phyloP scores from a whole-genome alignment of 176 grass and related monocot species.

The Triticum turgidum region DNA sequence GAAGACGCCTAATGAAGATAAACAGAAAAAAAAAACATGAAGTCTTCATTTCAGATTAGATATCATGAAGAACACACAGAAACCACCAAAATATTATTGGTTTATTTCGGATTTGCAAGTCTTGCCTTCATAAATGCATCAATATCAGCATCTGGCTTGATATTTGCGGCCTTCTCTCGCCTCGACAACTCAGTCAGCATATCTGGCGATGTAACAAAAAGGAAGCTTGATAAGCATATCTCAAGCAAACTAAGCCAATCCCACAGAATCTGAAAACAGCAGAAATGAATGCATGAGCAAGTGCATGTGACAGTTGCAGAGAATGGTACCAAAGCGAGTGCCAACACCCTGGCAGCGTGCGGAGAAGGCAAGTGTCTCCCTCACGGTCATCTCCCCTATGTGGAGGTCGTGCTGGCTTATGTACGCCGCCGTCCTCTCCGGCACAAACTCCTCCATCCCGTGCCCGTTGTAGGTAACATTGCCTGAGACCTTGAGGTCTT shows the following conservation, averaged over 20 bases:
- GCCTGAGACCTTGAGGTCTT: constrained; percentile 67
- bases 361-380: constrained; percentile 89
- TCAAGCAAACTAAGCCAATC: neutral
- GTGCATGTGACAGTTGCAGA: neutral
- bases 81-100: neutral
- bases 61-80: neutral
- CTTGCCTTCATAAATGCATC: constrained; percentile 96
- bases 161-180: constrained; percentile 87
- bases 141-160: constrained; percentile 87
- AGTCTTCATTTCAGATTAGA: neutral
- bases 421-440: constrained; percentile 87
- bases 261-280: neutral
- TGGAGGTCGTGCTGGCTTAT: constrained; percentile 97
- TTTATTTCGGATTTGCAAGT: neutral
- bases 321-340: constrained; percentile 60
- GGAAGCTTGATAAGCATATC: neutral
- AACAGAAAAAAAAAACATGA: neutral
- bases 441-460: constrained; percentile 81
- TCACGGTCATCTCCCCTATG: constrained; percentile 96
- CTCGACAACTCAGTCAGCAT: constrained; percentile 81
- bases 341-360: constrained; percentile 93
- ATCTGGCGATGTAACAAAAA: constrained; percentile 41
- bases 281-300: neutral
- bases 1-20: constrained; percentile 54
- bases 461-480: constrained; percentile 91